Base-by-base conservation (phyloP, 2,329 filamentous ascomycete species). In the Pseudomassariella vexata region DNA sequence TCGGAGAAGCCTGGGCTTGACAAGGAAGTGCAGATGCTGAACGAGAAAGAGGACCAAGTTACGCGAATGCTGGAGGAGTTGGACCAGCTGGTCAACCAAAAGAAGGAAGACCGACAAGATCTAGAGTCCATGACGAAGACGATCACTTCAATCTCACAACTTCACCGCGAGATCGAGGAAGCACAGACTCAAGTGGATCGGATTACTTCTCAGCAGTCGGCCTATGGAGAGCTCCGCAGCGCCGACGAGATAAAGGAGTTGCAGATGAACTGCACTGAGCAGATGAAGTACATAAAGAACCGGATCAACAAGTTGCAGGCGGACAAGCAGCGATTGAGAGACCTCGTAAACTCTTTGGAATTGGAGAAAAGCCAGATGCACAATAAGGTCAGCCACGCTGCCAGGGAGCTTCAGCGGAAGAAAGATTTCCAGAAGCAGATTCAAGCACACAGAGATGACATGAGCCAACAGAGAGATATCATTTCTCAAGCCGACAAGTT, bases 161-260 rank as follows among this genome's bases (percentile, higher is more conserved):
- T 82, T 25, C 65, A 78, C 41, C 73, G 68, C 38, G 86, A 95
- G 26, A 83, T 90, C 38, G 66, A 68, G 28, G 79, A 80, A 22
- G 78, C 85, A 5, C 76, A 85, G 47, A 62, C 63, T 23, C 83
- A 95, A 53, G 82, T 95, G 30, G 69, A 82, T 35, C 78, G 84
- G 33, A 73, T 95, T 30, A 69, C 76, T 36, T 78, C 79, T 7
- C 87, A 88, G 45, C 84, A 95, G 51, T 78, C 82, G 48, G 75
- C 80, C 10, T 68, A 71, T 17, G 73, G 75, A 9, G 57, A 70
- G 8, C 73, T 76, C 10, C 77, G 85, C 40, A 85, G 84, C 19
- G 72, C 87, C 6, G 85, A 94, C 33, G 85, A 92, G 44, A 88
- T 96, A 32, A 84, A 92, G 46, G 79, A 85, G 32, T 76, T 88